Evolutionary conservation across 768 basidiomycete species (phyloP).

Genomic region (Mycena vitilis): DNA sequence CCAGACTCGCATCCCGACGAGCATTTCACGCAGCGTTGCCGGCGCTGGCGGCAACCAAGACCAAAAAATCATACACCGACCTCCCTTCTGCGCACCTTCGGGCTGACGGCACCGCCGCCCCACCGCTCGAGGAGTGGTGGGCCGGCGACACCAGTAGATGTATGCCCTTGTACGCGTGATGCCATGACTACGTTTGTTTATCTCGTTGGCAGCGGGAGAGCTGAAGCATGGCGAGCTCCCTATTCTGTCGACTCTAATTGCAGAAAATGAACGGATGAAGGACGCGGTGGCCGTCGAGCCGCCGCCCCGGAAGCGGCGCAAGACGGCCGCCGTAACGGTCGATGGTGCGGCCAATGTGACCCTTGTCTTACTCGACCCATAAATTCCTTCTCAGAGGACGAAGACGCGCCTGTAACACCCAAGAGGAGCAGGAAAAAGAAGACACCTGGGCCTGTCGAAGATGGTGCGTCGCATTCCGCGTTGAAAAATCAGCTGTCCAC

Average conservation of each 20-base stretch:
- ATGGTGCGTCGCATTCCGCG: slow-evolving; percentile 1
- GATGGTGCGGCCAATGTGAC: slow-evolving; percentile 11
- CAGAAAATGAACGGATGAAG: background rate
- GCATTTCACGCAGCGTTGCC: background rate
- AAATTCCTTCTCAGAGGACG: background rate
- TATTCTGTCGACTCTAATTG: background rate
- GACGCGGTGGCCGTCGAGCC: background rate
- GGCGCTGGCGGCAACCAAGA: slow-evolving; percentile 38
- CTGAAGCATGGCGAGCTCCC: background rate
- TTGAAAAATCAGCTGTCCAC: background rate
- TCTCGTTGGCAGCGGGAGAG: background rate
- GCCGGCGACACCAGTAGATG: slow-evolving; percentile 18
- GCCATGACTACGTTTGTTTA: background rate
- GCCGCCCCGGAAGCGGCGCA: slow-evolving; percentile 16
- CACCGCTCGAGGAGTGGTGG: slow-evolving; percentile 47
- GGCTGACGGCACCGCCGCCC: slow-evolving; percentile 44
- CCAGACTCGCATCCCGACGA: slow-evolving; percentile 9
- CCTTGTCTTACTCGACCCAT: background rate
- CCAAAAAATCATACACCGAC: slow-evolving; percentile 58
- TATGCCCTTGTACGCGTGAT: slow-evolving; percentile 11
- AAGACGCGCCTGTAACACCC: slow-evolving; percentile 18
- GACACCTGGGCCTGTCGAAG: slow-evolving; percentile 9
- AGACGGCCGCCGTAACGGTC: background rate
- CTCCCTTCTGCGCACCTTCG: slow-evolving; percentile 53
- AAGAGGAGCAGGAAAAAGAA: slow-evolving; percentile 26